Evolutionary conservation across 192 early-diverging fungal genomes (phyloP).

Genomic region (Phycomyces blakesleeanus): DNA sequence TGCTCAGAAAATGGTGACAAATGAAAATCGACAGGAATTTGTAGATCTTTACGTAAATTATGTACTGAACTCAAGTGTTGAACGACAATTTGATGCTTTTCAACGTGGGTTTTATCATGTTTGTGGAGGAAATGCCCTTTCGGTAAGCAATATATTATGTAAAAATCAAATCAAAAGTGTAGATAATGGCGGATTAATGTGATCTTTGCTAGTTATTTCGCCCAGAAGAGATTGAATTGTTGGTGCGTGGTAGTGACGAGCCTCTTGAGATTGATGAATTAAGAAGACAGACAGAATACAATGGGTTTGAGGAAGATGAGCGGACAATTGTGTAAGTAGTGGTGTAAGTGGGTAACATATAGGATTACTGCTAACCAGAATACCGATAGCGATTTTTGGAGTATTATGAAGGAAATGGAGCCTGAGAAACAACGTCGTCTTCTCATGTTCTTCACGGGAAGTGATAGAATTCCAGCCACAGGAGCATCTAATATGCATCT

Average conservation of each 20-base stretch:
- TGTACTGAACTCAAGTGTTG: slow-evolving; percentile 71
- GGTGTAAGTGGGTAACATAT: not conserved
- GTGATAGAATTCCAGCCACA: slow-evolving; percentile 85
- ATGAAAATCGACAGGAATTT: slow-evolving; percentile 68
- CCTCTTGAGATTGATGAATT: slow-evolving; percentile 57
- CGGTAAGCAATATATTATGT: slow-evolving; percentile 30
- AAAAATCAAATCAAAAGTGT: not conserved
- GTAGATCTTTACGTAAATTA: slow-evolving; percentile 82
- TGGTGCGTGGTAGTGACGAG: slow-evolving; percentile 81
- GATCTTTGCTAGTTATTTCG: slow-evolving; percentile 57
- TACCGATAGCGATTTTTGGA: slow-evolving; percentile 66
- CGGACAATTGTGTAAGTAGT: slow-evolving; percentile 46
- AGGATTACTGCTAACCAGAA: not conserved
- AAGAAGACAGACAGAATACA: slow-evolving; percentile 48
- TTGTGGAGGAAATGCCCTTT: slow-evolving; percentile 81
- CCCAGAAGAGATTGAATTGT: slow-evolving; percentile 88
- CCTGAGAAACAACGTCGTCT: slow-evolving; percentile 66
- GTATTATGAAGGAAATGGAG: slow-evolving; percentile 64
- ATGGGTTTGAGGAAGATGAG: slow-evolving; percentile 58
- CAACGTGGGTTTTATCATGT: slow-evolving; percentile 84
- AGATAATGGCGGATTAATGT: not conserved
- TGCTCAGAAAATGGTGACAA: slow-evolving; percentile 56
- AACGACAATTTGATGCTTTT: slow-evolving; percentile 79
- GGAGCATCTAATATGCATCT: slow-evolving; percentile 63
- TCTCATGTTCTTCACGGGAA: slow-evolving; percentile 86